Percentiles rank a stretch among this genome's conserved stretches.
Conservation (phyloP, 1,139 yeast genomes). For the Chernovozyma aurita region DNA sequence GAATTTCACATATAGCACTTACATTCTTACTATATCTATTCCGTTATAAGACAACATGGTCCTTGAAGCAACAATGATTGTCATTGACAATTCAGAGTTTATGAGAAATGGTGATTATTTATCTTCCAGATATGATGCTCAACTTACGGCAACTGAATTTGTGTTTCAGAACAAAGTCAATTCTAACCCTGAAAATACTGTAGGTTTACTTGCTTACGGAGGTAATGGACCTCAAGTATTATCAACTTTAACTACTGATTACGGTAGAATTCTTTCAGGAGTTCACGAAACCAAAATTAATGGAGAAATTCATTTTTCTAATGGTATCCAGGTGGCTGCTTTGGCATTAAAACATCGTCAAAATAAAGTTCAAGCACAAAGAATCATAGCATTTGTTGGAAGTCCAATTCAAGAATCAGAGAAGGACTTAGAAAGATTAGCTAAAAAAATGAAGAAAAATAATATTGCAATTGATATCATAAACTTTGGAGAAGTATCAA, state of each 20-base stretch:
- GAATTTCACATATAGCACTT: no score
- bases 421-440: slow-evolving; percentile 74
- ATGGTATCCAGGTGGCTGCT: slow-evolving; percentile 95
- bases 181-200: slow-evolving; percentile 90
- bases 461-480: slow-evolving; percentile 85
- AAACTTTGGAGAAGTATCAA: slow-evolving; percentile 85
- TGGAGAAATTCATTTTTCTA: slow-evolving; percentile 66
- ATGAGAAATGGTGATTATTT: slow-evolving; percentile 94
- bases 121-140: slow-evolving; percentile 88
- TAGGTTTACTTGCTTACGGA: slow-evolving; percentile 84
- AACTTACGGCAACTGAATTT: slow-evolving; percentile 85
- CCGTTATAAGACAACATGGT: no score
- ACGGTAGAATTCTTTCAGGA: slow-evolving; percentile 84
- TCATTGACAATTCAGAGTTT: slow-evolving; percentile 92
- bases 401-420: slow-evolving; percentile 74
- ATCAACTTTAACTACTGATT: slow-evolving; percentile 83
- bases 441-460: slow-evolving; percentile 91
- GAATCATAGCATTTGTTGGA: slow-evolving; percentile 88
- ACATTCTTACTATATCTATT: no score
- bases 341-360: slow-evolving; percentile 95
- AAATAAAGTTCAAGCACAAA: slow-evolving; percentile 85
- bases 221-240: slow-evolving; percentile 83
- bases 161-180: slow-evolving; percentile 83
- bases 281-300: slow-evolving; percentile 75
- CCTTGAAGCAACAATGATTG: slow-evolving; percentile 93